phyloP scores from a whole-genome alignment of 306 rosid species.

The Cucurbita pepo region DNA sequence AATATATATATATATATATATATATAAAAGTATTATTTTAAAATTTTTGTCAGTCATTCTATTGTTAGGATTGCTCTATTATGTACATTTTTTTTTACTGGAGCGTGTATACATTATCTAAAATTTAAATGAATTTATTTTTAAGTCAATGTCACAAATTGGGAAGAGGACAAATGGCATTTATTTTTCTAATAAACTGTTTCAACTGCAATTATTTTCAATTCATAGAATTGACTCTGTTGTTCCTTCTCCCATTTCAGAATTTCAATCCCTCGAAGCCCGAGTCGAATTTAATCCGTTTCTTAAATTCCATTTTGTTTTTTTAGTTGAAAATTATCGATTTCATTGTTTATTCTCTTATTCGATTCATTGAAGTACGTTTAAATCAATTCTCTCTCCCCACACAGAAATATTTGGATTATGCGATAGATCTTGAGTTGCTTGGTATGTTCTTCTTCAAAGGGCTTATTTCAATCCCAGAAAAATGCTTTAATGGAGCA shows the following conservation, averaged over 20 bases:
- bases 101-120: no score
- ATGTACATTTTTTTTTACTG: no score
- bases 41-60: no score
- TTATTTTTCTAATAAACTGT: not conserved
- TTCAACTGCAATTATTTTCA: not conserved
- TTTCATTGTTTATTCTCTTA: no score
- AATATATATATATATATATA: no score
- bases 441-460: not conserved
- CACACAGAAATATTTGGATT: not conserved
- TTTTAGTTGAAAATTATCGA: not conserved
- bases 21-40: no score
- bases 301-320: not conserved
- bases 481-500: not conserved
- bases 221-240: not conserved
- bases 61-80: no score
- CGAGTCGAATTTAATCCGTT: not conserved
- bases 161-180: no score
- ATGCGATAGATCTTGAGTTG: not conserved
- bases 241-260: not conserved
- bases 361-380: not conserved
- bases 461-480: not conserved
- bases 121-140: no score
- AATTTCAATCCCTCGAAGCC: not conserved
- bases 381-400: not conserved
- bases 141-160: no score